Percentiles rank a stretch among this genome's conserved stretches.
Evolutionary conservation across 768 basidiomycete species (phyloP).

Genomic region (Pulveroboletus sp.): DNA sequence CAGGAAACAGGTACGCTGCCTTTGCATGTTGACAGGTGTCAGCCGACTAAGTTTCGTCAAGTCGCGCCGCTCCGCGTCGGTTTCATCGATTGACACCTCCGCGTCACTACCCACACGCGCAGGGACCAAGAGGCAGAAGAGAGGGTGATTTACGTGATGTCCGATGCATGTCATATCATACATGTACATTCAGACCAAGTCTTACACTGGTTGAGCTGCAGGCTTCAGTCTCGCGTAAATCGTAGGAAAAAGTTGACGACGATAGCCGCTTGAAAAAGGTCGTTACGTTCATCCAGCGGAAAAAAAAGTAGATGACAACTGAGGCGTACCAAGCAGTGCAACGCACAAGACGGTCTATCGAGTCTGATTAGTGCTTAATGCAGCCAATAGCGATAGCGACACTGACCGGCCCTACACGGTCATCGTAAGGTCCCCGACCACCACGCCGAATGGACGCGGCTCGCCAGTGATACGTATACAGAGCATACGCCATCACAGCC

Average conservation of each 20-base stretch:
- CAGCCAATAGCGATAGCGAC: slow-evolving; percentile 5
- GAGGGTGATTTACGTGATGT: slow-evolving; percentile 30
- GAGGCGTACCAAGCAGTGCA: slow-evolving; percentile 63
- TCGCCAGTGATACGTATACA: slow-evolving; percentile 95
- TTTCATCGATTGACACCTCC: slow-evolving; percentile 71
- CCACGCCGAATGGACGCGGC: slow-evolving; percentile 88
- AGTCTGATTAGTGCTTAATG: slow-evolving; percentile 8
- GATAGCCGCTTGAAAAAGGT: slow-evolving; percentile 58
- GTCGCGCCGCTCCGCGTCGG: slow-evolving; percentile 64
- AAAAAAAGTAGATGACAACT: neutral
- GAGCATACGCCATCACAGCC: slow-evolving; percentile 94
- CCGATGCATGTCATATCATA: slow-evolving; percentile 3
- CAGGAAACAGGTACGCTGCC: slow-evolving; percentile 48
- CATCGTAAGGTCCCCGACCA: slow-evolving; percentile 93
- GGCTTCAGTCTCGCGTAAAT: slow-evolving; percentile 44
- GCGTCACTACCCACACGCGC: slow-evolving; percentile 46
- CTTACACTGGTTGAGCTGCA: slow-evolving; percentile 13
- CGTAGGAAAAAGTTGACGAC: slow-evolving; percentile 82
- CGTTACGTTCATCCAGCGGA: neutral
- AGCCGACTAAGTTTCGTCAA: slow-evolving; percentile 16
- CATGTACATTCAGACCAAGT: slow-evolving; percentile 2
- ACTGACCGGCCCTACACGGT: slow-evolving; percentile 90
- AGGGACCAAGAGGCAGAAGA: slow-evolving; percentile 56
- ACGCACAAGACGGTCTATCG: slow-evolving; percentile 75
- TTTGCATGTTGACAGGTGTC: neutral